phyloP scores from a whole-genome alignment of 441 rosid species.

The Melastoma candidum region DNA sequence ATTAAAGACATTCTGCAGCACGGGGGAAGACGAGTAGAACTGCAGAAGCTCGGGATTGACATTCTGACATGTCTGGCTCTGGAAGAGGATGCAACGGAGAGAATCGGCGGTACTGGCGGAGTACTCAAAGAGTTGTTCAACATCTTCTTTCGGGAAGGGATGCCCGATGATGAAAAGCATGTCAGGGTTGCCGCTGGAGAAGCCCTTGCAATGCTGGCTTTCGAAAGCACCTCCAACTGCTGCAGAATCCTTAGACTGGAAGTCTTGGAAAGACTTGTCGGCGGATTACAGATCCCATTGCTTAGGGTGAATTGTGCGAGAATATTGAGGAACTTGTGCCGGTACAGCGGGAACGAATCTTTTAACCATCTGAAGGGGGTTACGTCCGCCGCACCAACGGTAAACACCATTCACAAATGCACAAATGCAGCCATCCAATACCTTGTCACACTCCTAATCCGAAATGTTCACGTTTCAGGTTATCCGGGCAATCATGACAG shows the following conservation, averaged over 20 bases:
- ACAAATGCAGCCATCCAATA: neutral
- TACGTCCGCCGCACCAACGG: constrained; percentile 56
- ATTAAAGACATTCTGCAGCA: constrained; percentile 56
- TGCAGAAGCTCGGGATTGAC: constrained; percentile 67
- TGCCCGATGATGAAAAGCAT: constrained; percentile 26
- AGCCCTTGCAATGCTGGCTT: constrained; percentile 76
- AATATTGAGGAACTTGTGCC: constrained; percentile 61
- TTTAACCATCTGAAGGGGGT: constrained; percentile 35
- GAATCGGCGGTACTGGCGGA: constrained; percentile 86
- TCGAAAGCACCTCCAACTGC: constrained; percentile 68
- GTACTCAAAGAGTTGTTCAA: constrained; percentile 63
- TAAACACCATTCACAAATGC: constrained; percentile 19
- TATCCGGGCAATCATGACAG: constrained; percentile 45
- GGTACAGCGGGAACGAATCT: constrained; percentile 39
- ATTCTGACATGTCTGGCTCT: constrained; percentile 59
- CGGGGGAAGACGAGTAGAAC: constrained; percentile 50
- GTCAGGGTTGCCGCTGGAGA: constrained; percentile 76
- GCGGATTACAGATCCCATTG: constrained; percentile 40
- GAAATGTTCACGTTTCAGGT: constrained; percentile 33
- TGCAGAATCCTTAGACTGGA: constrained; percentile 48
- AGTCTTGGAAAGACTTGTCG: constrained; percentile 36
- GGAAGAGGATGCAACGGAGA: constrained; percentile 64
- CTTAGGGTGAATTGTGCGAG: constrained; percentile 68
- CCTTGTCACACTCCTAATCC: neutral
- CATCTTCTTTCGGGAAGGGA: constrained; percentile 50